Evolutionary conservation across 441 rosid species (phyloP).

Genomic region (Syzygium syzygioides): DNA sequence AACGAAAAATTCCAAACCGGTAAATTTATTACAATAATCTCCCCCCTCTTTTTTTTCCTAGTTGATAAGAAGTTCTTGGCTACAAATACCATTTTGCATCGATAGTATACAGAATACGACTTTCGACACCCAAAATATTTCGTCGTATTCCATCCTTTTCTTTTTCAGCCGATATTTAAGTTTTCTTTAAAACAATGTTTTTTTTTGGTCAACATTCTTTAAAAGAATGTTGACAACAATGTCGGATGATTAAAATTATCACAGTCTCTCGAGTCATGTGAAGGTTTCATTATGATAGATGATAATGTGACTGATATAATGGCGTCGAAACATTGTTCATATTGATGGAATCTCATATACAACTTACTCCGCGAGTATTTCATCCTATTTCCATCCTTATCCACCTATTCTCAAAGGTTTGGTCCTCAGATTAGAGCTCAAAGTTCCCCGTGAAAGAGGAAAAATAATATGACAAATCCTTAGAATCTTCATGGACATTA

Average conservation of each 20-base stretch:
- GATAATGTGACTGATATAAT: accelerated
- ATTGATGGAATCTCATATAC: not conserved
- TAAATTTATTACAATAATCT: not conserved
- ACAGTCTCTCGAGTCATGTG: not conserved
- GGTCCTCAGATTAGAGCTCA: not conserved
- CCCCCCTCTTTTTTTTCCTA: not conserved
- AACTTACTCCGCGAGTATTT: accelerated
- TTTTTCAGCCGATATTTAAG: not conserved
- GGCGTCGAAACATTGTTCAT: accelerated
- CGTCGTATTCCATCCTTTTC: not conserved
- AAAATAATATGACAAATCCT: not conserved
- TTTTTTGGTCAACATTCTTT: too few relatives aligned
- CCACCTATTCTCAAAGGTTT: accelerated
- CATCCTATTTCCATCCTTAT: not conserved
- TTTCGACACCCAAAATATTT: not conserved
- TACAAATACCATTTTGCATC: not conserved
- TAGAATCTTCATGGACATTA: not conserved
- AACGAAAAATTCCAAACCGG: too few relatives aligned
- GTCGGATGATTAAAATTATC: not conserved
- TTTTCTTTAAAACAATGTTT: too few relatives aligned
- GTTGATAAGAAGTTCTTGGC: too few relatives aligned
- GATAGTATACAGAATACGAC: not conserved
- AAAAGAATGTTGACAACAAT: accelerated
- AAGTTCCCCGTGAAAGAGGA: not conserved
- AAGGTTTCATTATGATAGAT: not conserved